Conservation (phyloP, 164 flowering plant genomes). For the Aristolochia fimbriata region DNA sequence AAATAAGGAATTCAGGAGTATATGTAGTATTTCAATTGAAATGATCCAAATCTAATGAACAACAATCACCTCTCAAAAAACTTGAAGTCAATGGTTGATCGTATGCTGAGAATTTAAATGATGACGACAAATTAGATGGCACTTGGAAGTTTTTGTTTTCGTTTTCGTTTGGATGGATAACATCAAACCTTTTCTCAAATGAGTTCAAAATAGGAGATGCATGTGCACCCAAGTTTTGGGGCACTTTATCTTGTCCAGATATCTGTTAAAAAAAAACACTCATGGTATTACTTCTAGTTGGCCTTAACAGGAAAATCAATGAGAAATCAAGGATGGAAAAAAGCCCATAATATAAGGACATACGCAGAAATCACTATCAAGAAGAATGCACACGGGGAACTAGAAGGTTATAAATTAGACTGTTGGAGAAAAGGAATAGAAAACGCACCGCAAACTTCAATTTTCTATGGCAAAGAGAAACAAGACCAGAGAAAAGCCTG, state of each 20-base stretch:
- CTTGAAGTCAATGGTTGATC: slow-evolving; percentile 1
- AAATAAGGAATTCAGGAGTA: neutral
- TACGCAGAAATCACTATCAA: neutral
- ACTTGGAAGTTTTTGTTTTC: slow-evolving; percentile 29
- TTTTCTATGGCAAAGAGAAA: slow-evolving; percentile 54
- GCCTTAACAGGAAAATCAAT: too few species aligned
- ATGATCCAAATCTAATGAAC: neutral
- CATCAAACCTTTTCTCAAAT: slow-evolving; percentile 20
- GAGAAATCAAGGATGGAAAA: too few species aligned
- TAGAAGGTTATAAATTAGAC: too few species aligned
- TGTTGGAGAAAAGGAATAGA: neutral
- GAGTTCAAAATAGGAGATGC: slow-evolving; percentile 13
- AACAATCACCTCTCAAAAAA: slow-evolving; percentile 27
- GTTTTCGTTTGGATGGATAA: slow-evolving; percentile 11
- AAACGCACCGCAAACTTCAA: slow-evolving; percentile 69
- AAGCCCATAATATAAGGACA: too few species aligned
- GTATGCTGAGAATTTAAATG: slow-evolving; percentile 20
- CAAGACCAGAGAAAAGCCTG: slow-evolving; percentile 79
- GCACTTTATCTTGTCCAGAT: slow-evolving; percentile 61
- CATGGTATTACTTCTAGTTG: too few species aligned
- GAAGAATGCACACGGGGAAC: too few species aligned
- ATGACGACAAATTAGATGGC: slow-evolving; percentile 9
- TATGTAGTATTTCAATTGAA: neutral
- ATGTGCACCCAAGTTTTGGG: slow-evolving; percentile 18
- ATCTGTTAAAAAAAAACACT: slow-evolving; percentile 33